Evolutionary conservation across 2,329 filamentous ascomycete species (phyloP).

Genomic region (Ceratocystis smalleyi): DNA sequence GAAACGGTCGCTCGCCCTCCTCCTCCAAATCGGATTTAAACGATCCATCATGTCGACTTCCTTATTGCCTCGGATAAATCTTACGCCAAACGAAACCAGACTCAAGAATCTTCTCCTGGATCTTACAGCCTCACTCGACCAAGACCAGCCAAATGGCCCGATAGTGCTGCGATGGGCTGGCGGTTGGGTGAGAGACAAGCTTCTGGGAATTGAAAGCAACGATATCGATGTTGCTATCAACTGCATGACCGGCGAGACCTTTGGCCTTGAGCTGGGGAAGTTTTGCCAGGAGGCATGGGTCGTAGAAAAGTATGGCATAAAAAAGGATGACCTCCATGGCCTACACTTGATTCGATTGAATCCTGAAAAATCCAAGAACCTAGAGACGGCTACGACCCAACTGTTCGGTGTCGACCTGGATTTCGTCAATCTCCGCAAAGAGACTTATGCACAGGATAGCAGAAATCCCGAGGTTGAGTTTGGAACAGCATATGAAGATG

Average conservation of each 20-base stretch:
- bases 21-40: constrained; percentile 4
- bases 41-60: constrained; percentile 3
- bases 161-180: constrained; percentile 63
- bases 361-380: constrained; percentile 89
- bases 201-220: constrained; percentile 54
- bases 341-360: constrained; percentile 84
- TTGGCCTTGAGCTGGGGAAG: constrained; percentile 52
- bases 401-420: constrained; percentile 82
- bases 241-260: constrained; percentile 64
- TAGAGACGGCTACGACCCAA: constrained; percentile 77
- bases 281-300: constrained; percentile 49
- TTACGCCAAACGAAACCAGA: constrained; percentile 56
- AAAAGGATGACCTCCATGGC: constrained; percentile 47
- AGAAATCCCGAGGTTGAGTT: constrained; percentile 88
- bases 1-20: constrained; percentile 7
- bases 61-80: constrained; percentile 26
- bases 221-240: constrained; percentile 82
- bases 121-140: constrained; percentile 45
- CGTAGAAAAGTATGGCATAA: constrained; percentile 43
- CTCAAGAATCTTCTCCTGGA: constrained; percentile 66
- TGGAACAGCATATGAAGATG: constrained; percentile 81
- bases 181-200: constrained; percentile 76
- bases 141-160: constrained; percentile 26
- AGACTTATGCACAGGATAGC: constrained; percentile 78
- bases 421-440: constrained; percentile 84